A percentile compares a stretch with the other conserved stretches of the same genome.
Evolutionary conservation across 352 stramenopile genomes (phyloP).

Genomic region (Globisporangium polare): DNA sequence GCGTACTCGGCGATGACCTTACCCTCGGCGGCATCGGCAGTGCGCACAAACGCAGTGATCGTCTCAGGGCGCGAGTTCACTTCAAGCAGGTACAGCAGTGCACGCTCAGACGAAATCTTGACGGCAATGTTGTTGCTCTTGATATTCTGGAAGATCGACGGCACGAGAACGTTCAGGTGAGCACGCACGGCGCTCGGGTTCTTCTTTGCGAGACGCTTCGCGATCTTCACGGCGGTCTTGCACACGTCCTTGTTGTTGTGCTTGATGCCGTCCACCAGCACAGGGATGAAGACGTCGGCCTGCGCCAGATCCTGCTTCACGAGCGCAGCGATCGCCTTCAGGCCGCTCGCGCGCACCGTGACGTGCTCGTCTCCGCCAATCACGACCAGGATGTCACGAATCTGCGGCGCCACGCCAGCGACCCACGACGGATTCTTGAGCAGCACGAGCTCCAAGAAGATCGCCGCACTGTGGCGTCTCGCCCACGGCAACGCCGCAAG

Average conservation of each 20-base stretch:
- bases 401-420: constrained; percentile 17
- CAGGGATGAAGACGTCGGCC: constrained; percentile 40
- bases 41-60: constrained; percentile 64
- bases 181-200: constrained; percentile 49
- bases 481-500: constrained; percentile 41
- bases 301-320: constrained; percentile 45
- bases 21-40: constrained; percentile 43
- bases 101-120: constrained; percentile 83
- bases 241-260: constrained; percentile 82
- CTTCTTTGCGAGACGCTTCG: constrained; percentile 70
- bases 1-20: constrained; percentile 88
- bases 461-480: constrained; percentile 57
- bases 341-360: constrained; percentile 44
- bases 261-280: constrained; percentile 56
- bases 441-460: constrained; percentile 55
- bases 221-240: constrained; percentile 64
- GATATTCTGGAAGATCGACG: constrained; percentile 77
- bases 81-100: constrained; percentile 85
- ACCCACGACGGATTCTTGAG: constrained; percentile 39
- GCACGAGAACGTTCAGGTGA: constrained; percentile 61
- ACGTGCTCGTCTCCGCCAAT: constrained; percentile 67
- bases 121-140: constrained; percentile 88
- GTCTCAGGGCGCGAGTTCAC: constrained; percentile 79
- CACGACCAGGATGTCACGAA: constrained; percentile 30
- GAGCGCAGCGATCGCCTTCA: constrained; percentile 52